These are phyloP conservation scores for Cetraspora pellucida DNA, from an alignment of 192 early-diverging fungal species.

Conservation along the genomic window DNA sequence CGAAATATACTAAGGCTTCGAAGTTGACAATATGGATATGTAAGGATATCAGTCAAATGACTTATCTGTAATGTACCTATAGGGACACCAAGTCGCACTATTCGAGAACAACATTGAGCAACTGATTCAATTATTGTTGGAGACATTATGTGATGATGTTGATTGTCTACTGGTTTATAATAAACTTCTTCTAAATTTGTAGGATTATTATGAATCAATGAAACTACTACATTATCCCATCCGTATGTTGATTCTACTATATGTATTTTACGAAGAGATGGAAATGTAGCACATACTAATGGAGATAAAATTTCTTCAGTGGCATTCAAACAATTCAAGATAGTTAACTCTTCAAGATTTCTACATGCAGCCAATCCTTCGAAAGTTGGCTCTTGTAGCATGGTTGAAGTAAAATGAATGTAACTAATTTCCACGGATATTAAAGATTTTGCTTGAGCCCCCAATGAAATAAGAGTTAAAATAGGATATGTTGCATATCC, in stretches of 20 bases:
- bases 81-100: conserved; percentile 15
- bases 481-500: conserved; percentile 20
- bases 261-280: conserved; percentile 27
- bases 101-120: conserved; percentile 8
- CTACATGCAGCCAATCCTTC: conserved; percentile 18
- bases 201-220: conserved; percentile 22
- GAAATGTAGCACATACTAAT: conserved; percentile 15
- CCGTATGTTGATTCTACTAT: conserved; percentile 30
- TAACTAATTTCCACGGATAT: conserved; percentile 28
- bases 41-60: conserved; percentile 19
- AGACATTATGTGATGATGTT: background rate
- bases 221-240: conserved; percentile 29
- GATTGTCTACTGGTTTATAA: conserved; percentile 27
- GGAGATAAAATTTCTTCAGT: conserved; percentile 19
- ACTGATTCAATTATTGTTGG: conserved; percentile 22
- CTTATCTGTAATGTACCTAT: conserved; percentile 5
- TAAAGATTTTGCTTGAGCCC: background rate
- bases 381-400: background rate
- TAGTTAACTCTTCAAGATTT: conserved; percentile 20
- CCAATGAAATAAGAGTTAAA: background rate
- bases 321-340: conserved; percentile 13
- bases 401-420: conserved; percentile 22
- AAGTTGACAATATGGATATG: conserved; percentile 2
- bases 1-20: conserved; percentile 25
- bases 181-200: conserved; percentile 25